These are phyloP conservation scores for Protomyces arabidopsidicola DNA, from an alignment of 1,139 yeast genomes.

Conservation along the genomic window DNA sequence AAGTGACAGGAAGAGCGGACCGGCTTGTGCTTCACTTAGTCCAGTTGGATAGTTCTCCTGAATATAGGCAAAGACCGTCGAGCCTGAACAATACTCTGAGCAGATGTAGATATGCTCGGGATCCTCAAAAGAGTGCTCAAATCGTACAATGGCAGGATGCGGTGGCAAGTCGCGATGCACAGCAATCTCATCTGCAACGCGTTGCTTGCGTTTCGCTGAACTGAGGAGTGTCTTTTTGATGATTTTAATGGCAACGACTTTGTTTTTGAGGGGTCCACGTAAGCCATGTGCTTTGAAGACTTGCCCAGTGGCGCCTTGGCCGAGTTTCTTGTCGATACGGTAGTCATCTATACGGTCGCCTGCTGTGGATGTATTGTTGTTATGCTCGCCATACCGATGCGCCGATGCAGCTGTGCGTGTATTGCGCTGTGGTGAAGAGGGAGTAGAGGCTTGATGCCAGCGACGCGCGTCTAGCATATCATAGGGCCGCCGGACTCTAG, in stretches of 20 bases:
- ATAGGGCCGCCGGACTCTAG: neutral
- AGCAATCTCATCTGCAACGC: constrained; percentile 25
- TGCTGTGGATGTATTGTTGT: neutral
- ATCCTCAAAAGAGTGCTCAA: constrained; percentile 92
- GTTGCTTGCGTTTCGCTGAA: constrained; percentile 18
- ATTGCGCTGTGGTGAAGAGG: too few species aligned
- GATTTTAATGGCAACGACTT: constrained; percentile 25
- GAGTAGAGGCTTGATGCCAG: neutral
- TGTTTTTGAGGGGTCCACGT: constrained; percentile 16
- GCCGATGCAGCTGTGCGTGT: neutral
- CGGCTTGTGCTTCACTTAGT: constrained; percentile 32
- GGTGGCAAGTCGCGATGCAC: constrained; percentile 15
- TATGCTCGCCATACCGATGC: neutral
- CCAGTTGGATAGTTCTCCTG: constrained; percentile 21
- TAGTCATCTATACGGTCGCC: constrained; percentile 26
- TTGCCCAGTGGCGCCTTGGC: constrained; percentile 29
- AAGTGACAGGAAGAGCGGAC: constrained; percentile 64
- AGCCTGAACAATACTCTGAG: constrained; percentile 85
- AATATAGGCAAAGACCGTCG: constrained; percentile 47
- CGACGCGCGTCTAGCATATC: neutral
- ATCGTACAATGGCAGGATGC: constrained; percentile 85
- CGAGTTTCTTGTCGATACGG: constrained; percentile 21
- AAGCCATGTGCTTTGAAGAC: constrained; percentile 27
- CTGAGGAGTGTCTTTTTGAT: constrained; percentile 23
- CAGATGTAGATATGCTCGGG: constrained; percentile 87